These are phyloP conservation scores for Exophiala spinifera DNA, from an alignment of 2,329 filamentous ascomycete species.

Conservation along the genomic window DNA sequence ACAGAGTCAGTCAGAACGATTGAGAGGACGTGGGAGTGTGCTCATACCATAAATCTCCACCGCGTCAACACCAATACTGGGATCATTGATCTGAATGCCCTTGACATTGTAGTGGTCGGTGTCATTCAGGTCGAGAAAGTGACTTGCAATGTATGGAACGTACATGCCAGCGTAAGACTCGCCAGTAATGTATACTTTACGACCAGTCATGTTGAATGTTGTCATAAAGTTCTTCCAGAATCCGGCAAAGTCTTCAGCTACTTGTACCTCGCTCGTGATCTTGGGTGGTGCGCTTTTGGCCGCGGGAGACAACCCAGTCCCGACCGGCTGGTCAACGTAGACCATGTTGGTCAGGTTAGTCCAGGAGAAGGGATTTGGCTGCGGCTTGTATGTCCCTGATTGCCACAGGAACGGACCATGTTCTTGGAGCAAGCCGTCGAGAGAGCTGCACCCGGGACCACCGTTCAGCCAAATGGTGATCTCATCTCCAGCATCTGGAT, in stretches of 20 bases:
- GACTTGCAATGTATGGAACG: constrained; percentile 46
- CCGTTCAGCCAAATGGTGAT: constrained; percentile 56
- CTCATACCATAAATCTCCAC: constrained; percentile 29
- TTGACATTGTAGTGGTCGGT: constrained; percentile 52
- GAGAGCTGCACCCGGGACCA: constrained; percentile 55
- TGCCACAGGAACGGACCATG: constrained; percentile 58
- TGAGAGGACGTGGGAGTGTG: background rate
- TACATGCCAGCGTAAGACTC: constrained; percentile 52
- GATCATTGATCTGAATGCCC: constrained; percentile 51
- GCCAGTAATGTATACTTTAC: constrained; percentile 54
- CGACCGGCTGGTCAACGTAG: constrained; percentile 39
- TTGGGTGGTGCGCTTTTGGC: constrained; percentile 35
- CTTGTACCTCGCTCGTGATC: constrained; percentile 48
- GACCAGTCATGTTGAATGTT: constrained; percentile 53
- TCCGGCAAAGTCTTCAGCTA: constrained; percentile 47
- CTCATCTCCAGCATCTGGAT: constrained; percentile 47
- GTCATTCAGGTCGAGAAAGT: constrained; percentile 50
- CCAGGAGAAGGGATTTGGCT: constrained; percentile 36
- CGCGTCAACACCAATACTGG: constrained; percentile 43
- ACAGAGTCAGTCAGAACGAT: background rate
- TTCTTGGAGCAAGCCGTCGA: constrained; percentile 70
- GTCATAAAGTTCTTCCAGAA: constrained; percentile 57
- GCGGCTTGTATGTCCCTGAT: constrained; percentile 64
- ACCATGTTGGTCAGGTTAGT: constrained; percentile 34
- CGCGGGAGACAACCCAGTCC: constrained; percentile 57